These are phyloP conservation scores for Neonectria magnoliae DNA, from an alignment of 2,329 filamentous ascomycete genomes.

Conservation along the genomic window DNA sequence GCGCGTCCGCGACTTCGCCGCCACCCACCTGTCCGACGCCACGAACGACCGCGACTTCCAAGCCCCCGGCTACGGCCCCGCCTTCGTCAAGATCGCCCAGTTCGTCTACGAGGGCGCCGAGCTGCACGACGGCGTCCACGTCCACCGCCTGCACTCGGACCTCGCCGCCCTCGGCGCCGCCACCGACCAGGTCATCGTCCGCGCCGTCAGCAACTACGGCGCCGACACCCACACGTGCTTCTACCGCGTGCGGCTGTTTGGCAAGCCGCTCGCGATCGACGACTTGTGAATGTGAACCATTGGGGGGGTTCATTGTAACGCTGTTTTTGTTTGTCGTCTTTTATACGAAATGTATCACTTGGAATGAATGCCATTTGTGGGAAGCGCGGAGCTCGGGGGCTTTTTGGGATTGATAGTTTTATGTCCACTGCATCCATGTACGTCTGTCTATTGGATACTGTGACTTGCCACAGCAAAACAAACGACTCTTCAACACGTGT, in stretches of 20 bases:
- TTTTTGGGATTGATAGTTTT: conserved; percentile 7
- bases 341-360: neutral
- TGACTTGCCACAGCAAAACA: neutral
- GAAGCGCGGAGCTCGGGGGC: conserved; percentile 23
- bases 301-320: too few relatives aligned
- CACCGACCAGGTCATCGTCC: conserved; percentile 64
- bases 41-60: conserved; percentile 43
- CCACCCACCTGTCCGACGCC: conserved; percentile 52
- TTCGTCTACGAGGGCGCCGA: conserved; percentile 63
- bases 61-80: conserved; percentile 41
- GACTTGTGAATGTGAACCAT: too few relatives aligned
- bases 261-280: conserved; percentile 38
- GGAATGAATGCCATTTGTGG: conserved; percentile 7
- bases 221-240: conserved; percentile 70
- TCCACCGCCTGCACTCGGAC: conserved; percentile 63
- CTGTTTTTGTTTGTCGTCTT: conserved; percentile 6
- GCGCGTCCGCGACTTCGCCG: conserved; percentile 56
- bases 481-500: neutral
- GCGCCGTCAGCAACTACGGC: conserved; percentile 69
- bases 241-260: conserved; percentile 69
- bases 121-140: conserved; percentile 58
- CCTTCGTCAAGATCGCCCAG: conserved; percentile 66
- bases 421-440: neutral
- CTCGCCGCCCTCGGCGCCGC: conserved; percentile 57
- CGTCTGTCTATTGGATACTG: neutral